Evolutionary conservation across 495 filamentous ascomycete species (phyloP), one percentile per base, ranked within the genome.

Genomic region (Talaromyces adpressus): DNA sequence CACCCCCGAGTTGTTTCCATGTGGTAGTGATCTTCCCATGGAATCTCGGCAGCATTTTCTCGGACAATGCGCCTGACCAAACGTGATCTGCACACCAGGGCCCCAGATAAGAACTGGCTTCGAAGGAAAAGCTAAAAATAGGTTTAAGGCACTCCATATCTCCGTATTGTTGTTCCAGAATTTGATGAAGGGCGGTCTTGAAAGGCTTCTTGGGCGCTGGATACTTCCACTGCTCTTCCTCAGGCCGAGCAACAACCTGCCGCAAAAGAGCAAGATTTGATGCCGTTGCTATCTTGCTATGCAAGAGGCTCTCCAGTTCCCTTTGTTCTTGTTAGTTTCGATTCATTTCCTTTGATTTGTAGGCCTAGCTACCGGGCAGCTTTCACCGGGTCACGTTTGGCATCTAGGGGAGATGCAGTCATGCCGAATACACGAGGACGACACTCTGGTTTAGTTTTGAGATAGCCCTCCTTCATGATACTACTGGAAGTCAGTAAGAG

Each of bases 331-430:
- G 12, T 73, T 41, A 75, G 63, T 41, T 6, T 30, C 45, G 2
- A 54, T 6, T 23, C 5, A 52, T 57, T 22, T 4, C 1, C 4
- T 32, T 27, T 34, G 12, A 30, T 36, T 4, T 4, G 20, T 18
- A 47, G 12, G 4, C 20, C 36, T 20, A 71, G 75, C 64, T 73
- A 87, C 83, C 67, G 71, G 18, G 91, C 92, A 61, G 89, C 89
- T 47, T 85, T 76, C 22, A 83, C 75, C 25, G 91, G 82, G 68
- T 94, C 85, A 0, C 82, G 79, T 66, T 89, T 87, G 2, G 89
- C 86, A 77, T 98, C 93, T n/a, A 98, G 88, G 2, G 94, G 94
- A 9, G 93, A 97, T 16, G 94, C 94, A 8, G 94, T 99, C 93
- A 99, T 97, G 18, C 93, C 94, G 68, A 99, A 90, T 23, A 99